Evolutionary conservation across 2,329 filamentous ascomycete genomes (phyloP).

Genomic region (Calonectria hawksworthii): DNA sequence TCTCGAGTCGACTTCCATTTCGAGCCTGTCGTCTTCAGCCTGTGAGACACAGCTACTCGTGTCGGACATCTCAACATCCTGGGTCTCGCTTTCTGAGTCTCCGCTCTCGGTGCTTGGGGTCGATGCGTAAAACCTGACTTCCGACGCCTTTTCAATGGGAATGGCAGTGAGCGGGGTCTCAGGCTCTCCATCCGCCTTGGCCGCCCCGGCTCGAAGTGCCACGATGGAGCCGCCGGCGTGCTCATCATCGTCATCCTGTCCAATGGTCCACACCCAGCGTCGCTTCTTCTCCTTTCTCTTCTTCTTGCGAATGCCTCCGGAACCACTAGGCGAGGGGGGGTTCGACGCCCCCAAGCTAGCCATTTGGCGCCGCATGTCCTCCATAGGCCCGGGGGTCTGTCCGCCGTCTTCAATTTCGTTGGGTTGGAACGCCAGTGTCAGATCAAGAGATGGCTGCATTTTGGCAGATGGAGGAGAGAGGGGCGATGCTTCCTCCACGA

Average conservation of each 20-base stretch:
- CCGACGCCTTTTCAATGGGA: constrained; percentile 31
- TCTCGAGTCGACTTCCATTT: constrained; percentile 54
- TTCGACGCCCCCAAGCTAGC: constrained; percentile 61
- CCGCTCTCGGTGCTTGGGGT: constrained; percentile 59
- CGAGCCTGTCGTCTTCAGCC: constrained; percentile 48
- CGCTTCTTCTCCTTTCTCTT: constrained; percentile 72
- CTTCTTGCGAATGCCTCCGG: constrained; percentile 65
- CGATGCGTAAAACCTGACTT: constrained; percentile 43
- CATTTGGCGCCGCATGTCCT: constrained; percentile 73
- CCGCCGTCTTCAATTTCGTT: constrained; percentile 72
- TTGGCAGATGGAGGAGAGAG: constrained; percentile 54
- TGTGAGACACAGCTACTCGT: constrained; percentile 54
- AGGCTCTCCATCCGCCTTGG: constrained; percentile 37
- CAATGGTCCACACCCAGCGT: constrained; percentile 77
- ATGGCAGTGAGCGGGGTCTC: constrained; percentile 43
- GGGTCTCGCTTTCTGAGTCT: constrained; percentile 47
- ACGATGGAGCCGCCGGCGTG: constrained; percentile 59
- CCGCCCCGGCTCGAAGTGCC: constrained; percentile 53
- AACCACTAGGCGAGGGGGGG: constrained; percentile 56
- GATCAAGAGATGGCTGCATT: constrained; percentile 58
- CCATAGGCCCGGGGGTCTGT: constrained; percentile 73
- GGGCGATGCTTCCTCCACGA: constrained; percentile 69
- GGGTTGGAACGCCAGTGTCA: constrained; percentile 64
- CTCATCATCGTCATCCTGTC: constrained; percentile 63
- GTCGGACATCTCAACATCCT: constrained; percentile 67